Conservation (phyloP, 768 basidiomycete genomes). For the Rhizopogon salebrosus region DNA sequence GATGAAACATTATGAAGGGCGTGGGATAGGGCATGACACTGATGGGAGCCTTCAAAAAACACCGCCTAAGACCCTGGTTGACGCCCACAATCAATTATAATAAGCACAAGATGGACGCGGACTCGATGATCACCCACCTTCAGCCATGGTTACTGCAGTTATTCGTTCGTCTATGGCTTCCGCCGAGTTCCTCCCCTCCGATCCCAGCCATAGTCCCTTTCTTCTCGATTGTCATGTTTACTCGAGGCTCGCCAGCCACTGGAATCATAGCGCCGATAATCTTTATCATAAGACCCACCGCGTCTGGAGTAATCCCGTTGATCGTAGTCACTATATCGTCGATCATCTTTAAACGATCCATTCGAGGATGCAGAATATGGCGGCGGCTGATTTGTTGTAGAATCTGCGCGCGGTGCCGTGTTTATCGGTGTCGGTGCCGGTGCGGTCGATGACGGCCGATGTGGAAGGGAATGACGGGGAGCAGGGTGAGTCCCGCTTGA, state of each 20-base stretch:
- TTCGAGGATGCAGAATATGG: constrained; percentile 15
- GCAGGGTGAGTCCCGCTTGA: not conserved
- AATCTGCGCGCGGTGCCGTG: constrained; percentile 11
- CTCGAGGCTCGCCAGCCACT: constrained; percentile 6
- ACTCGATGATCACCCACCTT: not conserved
- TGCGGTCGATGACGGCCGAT: not conserved
- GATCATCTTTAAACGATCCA: constrained; percentile 11
- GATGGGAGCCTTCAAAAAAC: not conserved
- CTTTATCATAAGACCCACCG: constrained; percentile 6
- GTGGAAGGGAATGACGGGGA: not conserved
- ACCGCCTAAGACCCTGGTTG: not conserved
- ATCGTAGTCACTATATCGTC: constrained; percentile 8
- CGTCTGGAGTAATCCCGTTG: constrained; percentile 3
- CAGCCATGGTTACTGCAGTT: not conserved
- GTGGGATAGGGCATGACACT: not conserved
- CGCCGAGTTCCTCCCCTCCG: constrained; percentile 2
- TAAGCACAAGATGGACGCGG: not conserved
- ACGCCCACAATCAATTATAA: not conserved
- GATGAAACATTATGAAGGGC: not conserved
- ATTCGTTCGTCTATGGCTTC: not conserved
- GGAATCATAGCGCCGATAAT: constrained; percentile 15
- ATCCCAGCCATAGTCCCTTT: constrained; percentile 5
- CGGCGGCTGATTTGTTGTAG: constrained; percentile 8
- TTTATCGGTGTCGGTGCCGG: not conserved
- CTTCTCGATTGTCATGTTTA: constrained; percentile 6